Evolutionary conservation across 306 rosid genomes (phyloP).

Genomic region (Cucurbita ficifolia): DNA sequence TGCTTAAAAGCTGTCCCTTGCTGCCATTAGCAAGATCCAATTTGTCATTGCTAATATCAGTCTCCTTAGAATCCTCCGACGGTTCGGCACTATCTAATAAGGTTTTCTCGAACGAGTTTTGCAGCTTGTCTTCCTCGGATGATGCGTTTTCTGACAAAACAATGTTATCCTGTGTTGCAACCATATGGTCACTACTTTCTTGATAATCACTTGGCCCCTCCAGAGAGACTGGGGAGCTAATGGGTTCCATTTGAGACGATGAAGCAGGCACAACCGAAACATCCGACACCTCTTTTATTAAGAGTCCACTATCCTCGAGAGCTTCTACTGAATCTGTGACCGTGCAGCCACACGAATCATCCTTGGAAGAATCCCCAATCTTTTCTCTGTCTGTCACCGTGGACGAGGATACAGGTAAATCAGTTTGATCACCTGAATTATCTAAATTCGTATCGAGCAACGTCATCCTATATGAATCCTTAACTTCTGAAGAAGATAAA

Average conservation of each 20-base stretch:
- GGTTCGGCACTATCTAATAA: conserved; percentile 1
- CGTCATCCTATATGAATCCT: neutral
- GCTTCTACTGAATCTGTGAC: neutral
- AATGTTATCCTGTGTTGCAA: conserved; percentile 1
- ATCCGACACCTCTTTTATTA: neutral
- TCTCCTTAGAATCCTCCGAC: conserved; percentile 7
- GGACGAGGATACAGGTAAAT: neutral
- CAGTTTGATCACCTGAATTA: neutral
- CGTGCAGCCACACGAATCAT: neutral
- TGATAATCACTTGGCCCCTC: neutral
- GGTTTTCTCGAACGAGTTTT: conserved; percentile 2
- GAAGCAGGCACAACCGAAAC: neutral
- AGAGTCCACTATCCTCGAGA: neutral
- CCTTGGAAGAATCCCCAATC: neutral
- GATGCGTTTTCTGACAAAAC: neutral
- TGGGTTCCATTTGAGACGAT: neutral
- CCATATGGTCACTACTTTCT: neutral
- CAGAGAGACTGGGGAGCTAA: neutral
- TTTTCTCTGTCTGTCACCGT: neutral
- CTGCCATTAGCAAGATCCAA: conserved; percentile 4
- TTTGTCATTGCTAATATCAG: neutral
- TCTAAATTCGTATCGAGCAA: neutral
- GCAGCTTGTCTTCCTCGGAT: conserved; percentile 7
- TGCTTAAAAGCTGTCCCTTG: neutral
- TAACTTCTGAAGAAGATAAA: neutral